A percentile compares a stretch with the other conserved stretches of the same genome.
Evolutionary conservation across 768 basidiomycete genomes (phyloP).

Genomic region (Kwoniella sp.): DNA sequence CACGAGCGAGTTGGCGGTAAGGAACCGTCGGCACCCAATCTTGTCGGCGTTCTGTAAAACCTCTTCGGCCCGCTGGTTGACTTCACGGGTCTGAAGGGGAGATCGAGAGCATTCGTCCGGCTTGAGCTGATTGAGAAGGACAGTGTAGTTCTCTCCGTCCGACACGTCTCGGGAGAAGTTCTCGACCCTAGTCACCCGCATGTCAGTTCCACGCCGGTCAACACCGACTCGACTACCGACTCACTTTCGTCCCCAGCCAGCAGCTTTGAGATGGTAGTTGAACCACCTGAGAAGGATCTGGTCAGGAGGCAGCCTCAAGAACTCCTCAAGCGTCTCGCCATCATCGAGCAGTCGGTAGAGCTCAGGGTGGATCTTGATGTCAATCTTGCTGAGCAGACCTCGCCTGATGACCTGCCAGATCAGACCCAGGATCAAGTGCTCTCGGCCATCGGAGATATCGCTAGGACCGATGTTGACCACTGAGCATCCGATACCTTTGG

Average conservation of each 20-base stretch:
- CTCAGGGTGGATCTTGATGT: constrained; percentile 97
- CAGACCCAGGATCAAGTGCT: constrained; percentile 93
- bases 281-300: constrained; percentile 98
- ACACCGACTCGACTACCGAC: constrained; percentile 8
- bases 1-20: constrained; percentile 84
- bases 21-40: constrained; percentile 93
- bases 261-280: constrained; percentile 95
- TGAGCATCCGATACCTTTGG: constrained; percentile 96
- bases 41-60: constrained; percentile 86
- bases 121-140: constrained; percentile 91
- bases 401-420: constrained; percentile 98
- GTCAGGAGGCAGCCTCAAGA: constrained; percentile 87
- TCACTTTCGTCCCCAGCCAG: constrained; percentile 81
- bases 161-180: constrained; percentile 98
- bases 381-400: constrained; percentile 87
- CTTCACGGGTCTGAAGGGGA: constrained; percentile 78
- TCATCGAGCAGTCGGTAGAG: constrained; percentile 93
- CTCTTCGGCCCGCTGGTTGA: constrained; percentile 81
- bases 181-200: constrained; percentile 62
- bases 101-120: constrained; percentile 86
- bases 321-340: constrained; percentile 93
- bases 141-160: constrained; percentile 96
- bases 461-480: constrained; percentile 96
- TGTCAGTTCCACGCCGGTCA: constrained; percentile 5
- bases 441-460: constrained; percentile 86